These are phyloP conservation scores for Termitomyces sp. DNA, from an alignment of 768 basidiomycete genomes.

Conservation along the genomic window DNA sequence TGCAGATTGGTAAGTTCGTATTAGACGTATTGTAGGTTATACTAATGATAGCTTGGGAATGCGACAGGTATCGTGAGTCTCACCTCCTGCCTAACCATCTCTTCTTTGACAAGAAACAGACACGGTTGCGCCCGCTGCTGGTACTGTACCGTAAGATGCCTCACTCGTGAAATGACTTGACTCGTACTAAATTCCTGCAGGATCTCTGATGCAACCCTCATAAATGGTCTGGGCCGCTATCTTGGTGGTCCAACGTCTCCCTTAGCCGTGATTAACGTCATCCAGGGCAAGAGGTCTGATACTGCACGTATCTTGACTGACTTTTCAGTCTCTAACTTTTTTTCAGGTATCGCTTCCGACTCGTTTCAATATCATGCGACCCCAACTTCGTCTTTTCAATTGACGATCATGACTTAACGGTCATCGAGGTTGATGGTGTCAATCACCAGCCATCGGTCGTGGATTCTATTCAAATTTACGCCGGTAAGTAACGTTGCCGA, in stretches of 20 bases:
- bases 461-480: constrained; percentile 26
- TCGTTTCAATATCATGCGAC: constrained; percentile 30
- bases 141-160: not conserved
- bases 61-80: constrained; percentile 23
- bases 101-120: not conserved
- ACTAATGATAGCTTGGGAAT: not conserved
- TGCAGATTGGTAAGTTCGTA: constrained; percentile 29
- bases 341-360: constrained; percentile 35
- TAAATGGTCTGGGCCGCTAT: constrained; percentile 44
- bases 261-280: constrained; percentile 37
- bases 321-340: not conserved
- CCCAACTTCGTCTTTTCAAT: constrained; percentile 38
- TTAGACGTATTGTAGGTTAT: not conserved
- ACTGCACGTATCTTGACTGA: too few species aligned
- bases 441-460: constrained; percentile 38
- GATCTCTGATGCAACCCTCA: constrained; percentile 31
- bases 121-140: not conserved
- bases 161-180: not conserved
- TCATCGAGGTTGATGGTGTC: constrained; percentile 50
- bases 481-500: too few species aligned
- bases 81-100: constrained; percentile 7
- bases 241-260: constrained; percentile 28
- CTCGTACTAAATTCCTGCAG: not conserved
- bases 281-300: constrained; percentile 23
- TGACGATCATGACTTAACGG: constrained; percentile 38